Base-by-base conservation (phyloP, 2,329 filamentous ascomycete genomes). In the Scedosporium minutisporum region DNA sequence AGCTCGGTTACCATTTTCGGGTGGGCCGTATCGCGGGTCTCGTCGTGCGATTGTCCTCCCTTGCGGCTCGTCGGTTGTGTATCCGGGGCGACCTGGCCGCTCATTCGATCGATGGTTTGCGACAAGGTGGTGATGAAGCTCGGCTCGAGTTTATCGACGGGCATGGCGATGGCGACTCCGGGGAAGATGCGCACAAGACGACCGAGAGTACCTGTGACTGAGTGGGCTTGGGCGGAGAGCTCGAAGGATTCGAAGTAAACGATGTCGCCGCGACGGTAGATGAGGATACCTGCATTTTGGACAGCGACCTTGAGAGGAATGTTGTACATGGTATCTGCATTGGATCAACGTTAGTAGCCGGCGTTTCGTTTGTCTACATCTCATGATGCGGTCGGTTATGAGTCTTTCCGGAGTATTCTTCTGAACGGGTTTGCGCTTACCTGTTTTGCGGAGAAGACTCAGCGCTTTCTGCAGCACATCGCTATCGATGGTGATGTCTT, bases 1-100 rank as follows among this genome's bases (percentile, higher is more conserved):
- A 82, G 74, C 48, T 85, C 78, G 0, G 80, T 85, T 0, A 87
- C 75, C 12, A 85, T 71, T 1, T 69, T 73, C 0, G 83, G 84
- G 62, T 81, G 62, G 0, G 68, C 71, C 0, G 81, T 80, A 18
- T 87, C 81, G 3, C 81, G 75, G 0, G 68, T 69, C 64, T 86
- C 82, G 1, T 68, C 65, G 6, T 74, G 68, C 0, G 64, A 3
- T 1, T 70, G 55, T 0, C 69, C 60, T 1, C 75, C 77, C 62
- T 84, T 85, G 2, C 12, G 12, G 65, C 71, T 64, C 4, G 58
- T 67, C 0, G 64, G 61, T 1, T 64, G 64, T 55, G 66, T 69
- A 3, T 65, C 68, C 0, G 61, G 16, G 0, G 65, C 66, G 0
- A 18, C 6, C 25, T 76, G 71, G 2, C 21, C 7, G 63, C 71